Base-by-base conservation (phyloP, 108 stramenopile species). In the Cyclostephanos tholiformis region DNA sequence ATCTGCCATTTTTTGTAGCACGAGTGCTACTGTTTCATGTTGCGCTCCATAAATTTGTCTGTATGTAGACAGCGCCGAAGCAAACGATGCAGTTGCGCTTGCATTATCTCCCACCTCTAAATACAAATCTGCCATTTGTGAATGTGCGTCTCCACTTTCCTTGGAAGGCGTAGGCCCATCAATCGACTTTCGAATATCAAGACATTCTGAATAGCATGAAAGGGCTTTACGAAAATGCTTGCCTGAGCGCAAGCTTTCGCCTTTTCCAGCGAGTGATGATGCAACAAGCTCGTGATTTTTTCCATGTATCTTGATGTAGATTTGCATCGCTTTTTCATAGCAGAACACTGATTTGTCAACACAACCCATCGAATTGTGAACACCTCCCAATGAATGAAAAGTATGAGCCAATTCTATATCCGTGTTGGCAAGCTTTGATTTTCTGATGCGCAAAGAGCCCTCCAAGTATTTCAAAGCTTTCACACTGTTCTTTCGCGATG, bases 391-490 rank as follows among this genome's bases (percentile, higher is more conserved):
- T 13, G 77, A 79, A 65, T 74, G 55, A 55, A 55, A 79, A n/a
- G 50, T 69, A 43, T 75, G 70, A 46, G 75, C 76, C 17, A 75
- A 35, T 26, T 66, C 52, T 4, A 39, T 49, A 46, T 71, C 67
- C 19, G 55, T 23, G 25, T 49, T 27, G 13, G 53, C 50, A 6
- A 68, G 46, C 29, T 76, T 64, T 17, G 65, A 63, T 48, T 78
- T 82, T 9, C 74, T 60, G 48, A 85, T 80, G 20, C 69, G 74
- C 29, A 85, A 55, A 14, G 69, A 72, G 29, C 72, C 84, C 58
- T 85, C 84, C 57, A 65, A 80, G 56, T 65, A 82, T 38, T 82
- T 74, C 51, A 82, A 53, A 25, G 84, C 82, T 52, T 74, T 83
- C 44, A 29, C 2, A 39, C 35, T 23, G 38, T 85, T 74, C 6